Evolutionary conservation across 179 eudicot genomes (phyloP), one percentile per base, ranked within the genome.

Genomic region (Spergularia azorica): DNA sequence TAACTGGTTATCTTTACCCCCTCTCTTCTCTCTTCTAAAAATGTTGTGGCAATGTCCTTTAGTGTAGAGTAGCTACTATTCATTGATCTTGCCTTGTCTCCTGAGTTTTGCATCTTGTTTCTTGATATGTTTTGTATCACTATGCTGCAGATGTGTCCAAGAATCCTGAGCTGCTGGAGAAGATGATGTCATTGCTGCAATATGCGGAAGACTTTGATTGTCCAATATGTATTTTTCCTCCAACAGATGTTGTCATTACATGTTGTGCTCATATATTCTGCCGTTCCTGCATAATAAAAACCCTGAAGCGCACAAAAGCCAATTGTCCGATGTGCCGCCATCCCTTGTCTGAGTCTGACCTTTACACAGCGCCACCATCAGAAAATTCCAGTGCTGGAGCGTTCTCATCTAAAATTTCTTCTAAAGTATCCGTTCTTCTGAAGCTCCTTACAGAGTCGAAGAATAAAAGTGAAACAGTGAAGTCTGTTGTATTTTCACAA

Each of bases 121-220:
- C n/a, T 58, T 41, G 57, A 20, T 20, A 9, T 16, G 52, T 55
- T 46, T 21, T 59, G 60, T 67, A 20, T 36, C 57, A 21, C 50
- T 20, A 52, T 32, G 65, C 57, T 55, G 76, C 91, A 95, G 98
- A 93, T 82, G 95, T 91, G 77, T 84, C 92, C 21, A 91, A 91
- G 80, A 95, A 93, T 79, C 95, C 97, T 61, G 89, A 82, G 74
- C 82, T 95, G 64, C 82, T 95, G 78, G 81, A 86, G 81, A 95
- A 95, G 84, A 77, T 95, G 92, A 87, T 91, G 69, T 74, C 90
- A 9, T 54, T 86, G 81, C 86, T 93, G 48, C 97, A 95, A 90
- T 97, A 95, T 54, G 88, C 95, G 46, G 97, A 93, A 70, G 97
- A 93, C 67, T 86, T 95, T 21, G 98, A 95, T 85, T 95, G 98